These are phyloP conservation scores for Pelargonium citronellum DNA, from an alignment of 441 rosid species.

Conservation along the genomic window DNA sequence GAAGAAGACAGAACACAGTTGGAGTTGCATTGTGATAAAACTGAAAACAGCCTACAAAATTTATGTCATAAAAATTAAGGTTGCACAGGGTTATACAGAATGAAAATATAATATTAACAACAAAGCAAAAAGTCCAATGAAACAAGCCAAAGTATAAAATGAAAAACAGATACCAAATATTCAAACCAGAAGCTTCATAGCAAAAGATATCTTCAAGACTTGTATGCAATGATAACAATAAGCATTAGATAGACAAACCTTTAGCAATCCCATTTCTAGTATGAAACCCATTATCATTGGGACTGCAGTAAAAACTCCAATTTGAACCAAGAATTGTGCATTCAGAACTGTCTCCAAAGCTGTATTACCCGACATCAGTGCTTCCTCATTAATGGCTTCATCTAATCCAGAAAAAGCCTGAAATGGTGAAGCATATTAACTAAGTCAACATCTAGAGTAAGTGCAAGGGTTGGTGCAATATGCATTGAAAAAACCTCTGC, in stretches of 20 bases:
- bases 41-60: slow-evolving; percentile 76
- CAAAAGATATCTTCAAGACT: too few species aligned
- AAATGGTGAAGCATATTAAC: slow-evolving; percentile 12
- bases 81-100: slow-evolving; percentile 13
- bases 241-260: slow-evolving; percentile 33
- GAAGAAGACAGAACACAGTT: slow-evolving; percentile 97
- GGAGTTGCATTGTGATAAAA: slow-evolving; percentile 93
- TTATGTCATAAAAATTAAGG: slow-evolving; percentile 7
- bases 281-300: slow-evolving; percentile 93
- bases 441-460: background rate
- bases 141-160: background rate
- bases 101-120: background rate
- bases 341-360: slow-evolving; percentile 79
- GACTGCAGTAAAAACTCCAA: slow-evolving; percentile 91
- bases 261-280: slow-evolving; percentile 84
- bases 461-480: background rate
- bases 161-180: background rate
- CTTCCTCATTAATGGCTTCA: slow-evolving; percentile 54
- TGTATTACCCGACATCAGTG: slow-evolving; percentile 45
- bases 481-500: background rate
- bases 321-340: slow-evolving; percentile 93
- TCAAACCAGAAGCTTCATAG: too few species aligned
- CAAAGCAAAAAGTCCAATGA: background rate
- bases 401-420: slow-evolving; percentile 99
- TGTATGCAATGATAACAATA: too few species aligned